Evolutionary conservation across 768 basidiomycete species (phyloP), one percentile per base, ranked within the genome.

Genomic region (Rhodotorula graminis): DNA sequence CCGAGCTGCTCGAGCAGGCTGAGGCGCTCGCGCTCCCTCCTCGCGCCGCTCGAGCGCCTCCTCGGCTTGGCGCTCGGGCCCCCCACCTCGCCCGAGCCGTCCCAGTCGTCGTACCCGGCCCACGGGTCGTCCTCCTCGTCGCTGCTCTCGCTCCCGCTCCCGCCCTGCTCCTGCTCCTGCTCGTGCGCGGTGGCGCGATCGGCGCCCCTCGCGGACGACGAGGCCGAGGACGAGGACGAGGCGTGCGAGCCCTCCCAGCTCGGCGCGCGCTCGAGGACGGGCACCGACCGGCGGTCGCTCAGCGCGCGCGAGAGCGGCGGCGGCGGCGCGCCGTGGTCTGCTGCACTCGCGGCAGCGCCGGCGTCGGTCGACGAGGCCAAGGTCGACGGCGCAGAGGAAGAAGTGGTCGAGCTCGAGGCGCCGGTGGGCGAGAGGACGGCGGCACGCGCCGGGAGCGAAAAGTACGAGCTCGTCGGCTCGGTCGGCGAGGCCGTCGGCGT

Each of bases 41-140:
- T 44, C 15, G 29, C 60, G 46, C 64, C 64, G 46, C 65, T 47
- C 57, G 65, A 63, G 42, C 56, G 29, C 55, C 69, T 15, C n/a
- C 64, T 27, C 18, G 44, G 3, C 37, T 8, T 9, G 21, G 11
- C 7, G 1, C 31, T 33, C 61, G 46, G n/a, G 31, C 9, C 67
- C n/a, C 53, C 60, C 10, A 62, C 9, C 53, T 69, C 72, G 21
- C 67, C 63, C 0, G 52, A n/a, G 14, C 64, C 63, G 57, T 68
- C 72, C 31, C 60, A n/a, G 25, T 53, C 58, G 44, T 62, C 31
- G 47, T 61, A 37, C 42, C 46, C 60, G 5, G 61, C 47, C 31
- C 47, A n/a, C 16, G 70, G 62, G 25, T 58, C 61, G 19, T 70
- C 65, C 47, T 70, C 68, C 2, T 63, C 64, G 37, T 69, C 61